Evolutionary conservation across 2,329 filamentous ascomycete species (phyloP).

Genomic region (Graphilbum ipis-grandicollis): DNA sequence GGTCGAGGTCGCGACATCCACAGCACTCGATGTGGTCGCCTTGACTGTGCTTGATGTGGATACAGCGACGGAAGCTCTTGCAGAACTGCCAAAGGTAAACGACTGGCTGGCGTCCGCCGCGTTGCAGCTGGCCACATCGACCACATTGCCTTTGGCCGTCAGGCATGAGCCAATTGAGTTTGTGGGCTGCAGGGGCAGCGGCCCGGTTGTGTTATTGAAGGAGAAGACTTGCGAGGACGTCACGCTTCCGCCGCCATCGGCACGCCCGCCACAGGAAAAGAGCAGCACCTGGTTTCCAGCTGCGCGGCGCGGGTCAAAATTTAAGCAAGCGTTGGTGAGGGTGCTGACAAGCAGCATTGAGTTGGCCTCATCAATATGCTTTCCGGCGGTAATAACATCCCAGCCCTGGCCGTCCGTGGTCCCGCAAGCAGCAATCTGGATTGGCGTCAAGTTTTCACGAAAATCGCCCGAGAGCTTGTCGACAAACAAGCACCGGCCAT

Average conservation of each 20-base stretch:
- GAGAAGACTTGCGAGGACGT: conserved; percentile 34
- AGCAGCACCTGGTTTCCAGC: conserved; percentile 34
- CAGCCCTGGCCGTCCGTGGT: conserved; percentile 25
- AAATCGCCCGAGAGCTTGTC: conserved; percentile 29
- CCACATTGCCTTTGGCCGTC: conserved; percentile 21
- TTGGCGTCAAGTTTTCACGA: conserved; percentile 27
- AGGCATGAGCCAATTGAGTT: conserved; percentile 30
- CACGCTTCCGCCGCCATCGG: conserved; percentile 32
- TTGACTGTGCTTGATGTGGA: too few species aligned
- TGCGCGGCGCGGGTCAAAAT: conserved; percentile 34
- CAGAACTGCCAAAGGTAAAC: conserved; percentile 17
- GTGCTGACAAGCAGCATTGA: conserved; percentile 36
- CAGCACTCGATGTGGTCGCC: too few species aligned
- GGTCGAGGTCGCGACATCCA: too few species aligned
- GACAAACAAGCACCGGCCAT: conserved; percentile 27
- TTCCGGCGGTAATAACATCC: conserved; percentile 30
- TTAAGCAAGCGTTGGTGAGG: conserved; percentile 39
- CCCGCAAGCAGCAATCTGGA: conserved; percentile 26
- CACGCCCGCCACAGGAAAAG: conserved; percentile 41
- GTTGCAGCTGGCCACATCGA: conserved; percentile 27
- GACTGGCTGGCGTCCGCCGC: conserved; percentile 21
- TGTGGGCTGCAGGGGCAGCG: conserved; percentile 25
- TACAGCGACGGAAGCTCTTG: neutral
- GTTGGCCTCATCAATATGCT: conserved; percentile 28
- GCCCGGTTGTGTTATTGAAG: conserved; percentile 23